Conservation (phyloP, 75 land plant genomes). For the Selaginella tamariscina region DNA sequence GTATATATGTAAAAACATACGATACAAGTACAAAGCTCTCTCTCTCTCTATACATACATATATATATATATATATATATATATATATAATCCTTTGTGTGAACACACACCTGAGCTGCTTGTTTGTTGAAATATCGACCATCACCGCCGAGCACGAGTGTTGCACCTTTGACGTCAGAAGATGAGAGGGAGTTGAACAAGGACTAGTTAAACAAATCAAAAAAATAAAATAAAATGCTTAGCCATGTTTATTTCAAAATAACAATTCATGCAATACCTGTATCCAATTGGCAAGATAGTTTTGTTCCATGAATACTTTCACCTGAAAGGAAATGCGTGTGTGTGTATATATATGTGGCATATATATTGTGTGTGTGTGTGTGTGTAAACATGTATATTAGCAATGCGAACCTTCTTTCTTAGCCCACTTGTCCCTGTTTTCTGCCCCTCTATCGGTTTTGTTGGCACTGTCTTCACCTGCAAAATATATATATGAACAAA, state of each 20-base stretch:
- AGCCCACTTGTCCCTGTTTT: slow-evolving; percentile 5
- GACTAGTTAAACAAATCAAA: not conserved
- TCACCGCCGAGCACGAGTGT: not conserved
- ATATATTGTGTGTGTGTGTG: not conserved
- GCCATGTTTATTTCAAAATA: not conserved
- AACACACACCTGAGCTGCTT: not conserved
- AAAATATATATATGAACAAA: no score
- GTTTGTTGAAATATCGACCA: slow-evolving; percentile 6
- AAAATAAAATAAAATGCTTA: not conserved
- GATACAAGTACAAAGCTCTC: not conserved
- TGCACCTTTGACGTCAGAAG: not conserved
- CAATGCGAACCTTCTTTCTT: not conserved
- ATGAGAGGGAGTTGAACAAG: not conserved
- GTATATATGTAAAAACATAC: not conserved
- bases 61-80: no score
- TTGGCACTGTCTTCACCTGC: slow-evolving; percentile 53
- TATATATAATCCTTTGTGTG: not conserved
- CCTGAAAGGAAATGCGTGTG: slow-evolving; percentile 1
- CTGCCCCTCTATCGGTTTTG: slow-evolving; percentile 72
- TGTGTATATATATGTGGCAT: not conserved
- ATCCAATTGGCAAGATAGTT: not conserved
- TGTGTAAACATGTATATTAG: not conserved
- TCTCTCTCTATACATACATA: no score
- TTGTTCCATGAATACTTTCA: slow-evolving; percentile 4
- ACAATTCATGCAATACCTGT: not conserved